Evolutionary conservation across 2,329 filamentous ascomycete genomes (phyloP), one percentile per base, ranked within the genome.

Genomic region (Colletotrichum sp.): DNA sequence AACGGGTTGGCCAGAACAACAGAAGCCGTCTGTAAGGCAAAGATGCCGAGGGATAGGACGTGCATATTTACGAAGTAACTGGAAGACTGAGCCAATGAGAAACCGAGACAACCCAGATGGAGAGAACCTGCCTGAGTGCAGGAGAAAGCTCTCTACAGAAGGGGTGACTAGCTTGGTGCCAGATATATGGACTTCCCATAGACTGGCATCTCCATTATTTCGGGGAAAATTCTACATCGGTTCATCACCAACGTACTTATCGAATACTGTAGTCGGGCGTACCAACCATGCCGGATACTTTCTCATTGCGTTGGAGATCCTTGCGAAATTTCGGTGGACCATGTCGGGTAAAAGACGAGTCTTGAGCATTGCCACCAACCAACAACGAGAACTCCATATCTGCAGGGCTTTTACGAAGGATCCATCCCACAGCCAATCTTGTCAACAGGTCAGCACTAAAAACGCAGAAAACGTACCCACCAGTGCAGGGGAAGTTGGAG

Each of bases 91-190:
- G 63, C 24, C 24, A 26, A 52, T 24, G 39, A 32, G n/a, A 24
- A 26, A 34, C 3, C 15, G 84, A 85, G 86, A 87, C 79, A 87
- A 85, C 68, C 79, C 79, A 39, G 85, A 52, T 52, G 10, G 81
- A 9, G 85, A 78, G 8, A 80, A 78, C 1, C 81, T 49, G 57
- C 12, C 60, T 65, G 60, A 65, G 30, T 15, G 60, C 28, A 32
- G 39, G 15, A 26, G 16, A 30, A 57, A 15, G 10, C 16, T 15
- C 4, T 30, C 39, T 59, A 18, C n/a, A 57, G 21, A 21, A 44
- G 30, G 30, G 64, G 9, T 24, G 30, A 28, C 24, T 39, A 65
- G 60, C 68, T 10, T 21, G 36, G 71, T 62, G 52, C 18, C 64
- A 68, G 71, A 68, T 73, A 63, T 68, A 73, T 68, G 68, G 57